A percentile compares a stretch with the other conserved stretches of the same genome.
Evolutionary conservation across 495 filamentous ascomycete species (phyloP).

Genomic region (Xylaria telfairii): DNA sequence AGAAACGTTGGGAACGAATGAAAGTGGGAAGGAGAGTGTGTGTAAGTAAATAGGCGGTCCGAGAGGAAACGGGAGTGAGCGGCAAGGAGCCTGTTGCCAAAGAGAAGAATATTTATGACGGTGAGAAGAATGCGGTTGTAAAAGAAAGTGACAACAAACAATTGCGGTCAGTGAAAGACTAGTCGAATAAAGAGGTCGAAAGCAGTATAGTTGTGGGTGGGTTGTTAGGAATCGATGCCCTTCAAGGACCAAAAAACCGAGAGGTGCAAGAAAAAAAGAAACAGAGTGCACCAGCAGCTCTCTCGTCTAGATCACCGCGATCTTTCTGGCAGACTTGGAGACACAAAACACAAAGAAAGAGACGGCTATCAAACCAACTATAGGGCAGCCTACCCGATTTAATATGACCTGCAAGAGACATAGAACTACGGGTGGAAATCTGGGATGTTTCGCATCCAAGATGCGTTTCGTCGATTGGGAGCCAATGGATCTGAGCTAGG

Average conservation of each 20-base stretch:
- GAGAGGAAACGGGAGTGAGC: neutral
- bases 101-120: slow-evolving; percentile 26
- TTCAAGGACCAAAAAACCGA: slow-evolving; percentile 33
- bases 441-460: slow-evolving; percentile 30
- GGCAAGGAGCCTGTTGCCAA: slow-evolving; percentile 12
- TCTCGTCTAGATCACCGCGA: neutral
- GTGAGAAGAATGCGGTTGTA: slow-evolving; percentile 2
- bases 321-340: slow-evolving; percentile 10
- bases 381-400: slow-evolving; percentile 18
- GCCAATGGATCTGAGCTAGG: slow-evolving; percentile 32
- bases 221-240: slow-evolving; percentile 26
- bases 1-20: slow-evolving; percentile 25
- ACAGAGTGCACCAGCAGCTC: slow-evolving; percentile 24
- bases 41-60: neutral
- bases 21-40: slow-evolving; percentile 23
- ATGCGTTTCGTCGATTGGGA: slow-evolving; percentile 20
- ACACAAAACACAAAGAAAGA: slow-evolving; percentile 17
- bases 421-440: slow-evolving; percentile 22
- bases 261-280: slow-evolving; percentile 4
- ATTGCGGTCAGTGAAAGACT: slow-evolving; percentile 23
- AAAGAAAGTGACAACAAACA: slow-evolving; percentile 26
- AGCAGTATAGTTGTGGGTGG: slow-evolving; percentile 5
- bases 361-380: slow-evolving; percentile 9
- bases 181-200: slow-evolving; percentile 12
- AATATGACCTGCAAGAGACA: slow-evolving; percentile 18